Evolutionary conservation across 1,284 basidiomycete species (phyloP), one percentile per base, ranked within the genome.

Genomic region (Inonotus obliquus): DNA sequence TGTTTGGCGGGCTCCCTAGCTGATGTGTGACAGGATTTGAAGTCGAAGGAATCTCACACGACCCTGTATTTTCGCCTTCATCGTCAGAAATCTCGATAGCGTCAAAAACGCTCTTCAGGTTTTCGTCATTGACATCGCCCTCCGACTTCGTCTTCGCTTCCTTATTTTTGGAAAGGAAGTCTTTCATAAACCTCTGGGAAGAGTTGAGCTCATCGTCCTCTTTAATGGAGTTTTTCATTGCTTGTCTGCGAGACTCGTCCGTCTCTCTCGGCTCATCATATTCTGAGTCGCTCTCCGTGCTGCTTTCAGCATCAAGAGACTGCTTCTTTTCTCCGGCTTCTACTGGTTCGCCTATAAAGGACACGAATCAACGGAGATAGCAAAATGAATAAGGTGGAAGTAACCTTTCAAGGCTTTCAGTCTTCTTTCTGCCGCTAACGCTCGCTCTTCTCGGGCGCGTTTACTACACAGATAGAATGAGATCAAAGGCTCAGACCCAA

Each of bases 371-470:
- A 63, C 1, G n/a, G 38, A 4, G 41, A 52, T 19, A 61, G 66
- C 25, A 23, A 23, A 13, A 27, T 27, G 45, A 47, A 1, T 9
- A 10, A 49, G 0, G 13, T 9, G n/a, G 5, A 19, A 54, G 13
- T 61, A 64, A 61, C 69, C 69, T 67, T 79, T 77, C 45, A 85
- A 67, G 9, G 76, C 76, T 56, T 74, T 73, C 10, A 89, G 58
- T 39, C 90, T 78, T 27, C 75, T 77, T 73, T 92, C 87, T 10
- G 81, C 82, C n/a, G 89, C 90, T 37, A 83, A 65, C 2, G 87
- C 87, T 59, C 89, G 78, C 68, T 89, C 87, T 65, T 90, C 87
- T 62, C 89, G 76, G 13, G 89, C 90, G 27, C 85, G 79, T 70
- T 89, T 89, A 69, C 90, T 92, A 27, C 57, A 29, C 2, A n/a